phyloP scores from a whole-genome alignment of 2,329 filamentous ascomycete species.

The Aspergillus brasiliensis region DNA sequence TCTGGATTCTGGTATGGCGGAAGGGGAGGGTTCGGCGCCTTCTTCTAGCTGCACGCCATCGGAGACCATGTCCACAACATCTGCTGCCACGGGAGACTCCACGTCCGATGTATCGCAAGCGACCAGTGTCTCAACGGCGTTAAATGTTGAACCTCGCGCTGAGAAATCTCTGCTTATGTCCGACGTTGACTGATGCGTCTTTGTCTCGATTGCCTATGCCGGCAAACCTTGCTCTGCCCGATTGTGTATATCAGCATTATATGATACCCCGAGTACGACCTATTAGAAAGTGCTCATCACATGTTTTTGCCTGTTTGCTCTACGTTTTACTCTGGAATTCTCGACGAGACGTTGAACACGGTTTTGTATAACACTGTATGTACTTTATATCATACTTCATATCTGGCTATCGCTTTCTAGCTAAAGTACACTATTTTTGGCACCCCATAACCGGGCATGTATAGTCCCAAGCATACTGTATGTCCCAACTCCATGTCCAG shows the following conservation, averaged over 20 bases:
- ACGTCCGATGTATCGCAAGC: constrained; percentile 31
- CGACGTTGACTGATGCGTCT: constrained; percentile 16
- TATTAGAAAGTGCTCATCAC: constrained; percentile 17
- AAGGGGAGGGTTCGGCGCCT: constrained; percentile 19
- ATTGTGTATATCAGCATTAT: constrained; percentile 15
- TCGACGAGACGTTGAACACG: background rate
- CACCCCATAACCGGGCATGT: background rate
- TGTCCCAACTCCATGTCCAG: background rate
- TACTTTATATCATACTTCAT: background rate
- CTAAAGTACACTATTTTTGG: too few species aligned
- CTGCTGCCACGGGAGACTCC: constrained; percentile 27
- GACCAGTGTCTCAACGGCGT: constrained; percentile 30
- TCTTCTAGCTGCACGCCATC: constrained; percentile 24
- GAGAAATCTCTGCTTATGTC: constrained; percentile 5
- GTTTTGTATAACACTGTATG: constrained; percentile 3
- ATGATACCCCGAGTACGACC: constrained; percentile 22
- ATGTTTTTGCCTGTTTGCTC: background rate
- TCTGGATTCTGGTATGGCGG: constrained; percentile 5
- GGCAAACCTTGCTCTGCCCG: background rate
- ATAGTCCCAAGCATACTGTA: background rate
- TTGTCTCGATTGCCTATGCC: background rate
- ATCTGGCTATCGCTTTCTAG: background rate
- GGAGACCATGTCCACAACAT: constrained; percentile 29
- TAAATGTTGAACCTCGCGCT: constrained; percentile 14
- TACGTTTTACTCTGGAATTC: background rate